These are phyloP conservation scores for Entophlyctis luteolus DNA, from an alignment of 192 early-diverging fungal species.

Conservation along the genomic window DNA sequence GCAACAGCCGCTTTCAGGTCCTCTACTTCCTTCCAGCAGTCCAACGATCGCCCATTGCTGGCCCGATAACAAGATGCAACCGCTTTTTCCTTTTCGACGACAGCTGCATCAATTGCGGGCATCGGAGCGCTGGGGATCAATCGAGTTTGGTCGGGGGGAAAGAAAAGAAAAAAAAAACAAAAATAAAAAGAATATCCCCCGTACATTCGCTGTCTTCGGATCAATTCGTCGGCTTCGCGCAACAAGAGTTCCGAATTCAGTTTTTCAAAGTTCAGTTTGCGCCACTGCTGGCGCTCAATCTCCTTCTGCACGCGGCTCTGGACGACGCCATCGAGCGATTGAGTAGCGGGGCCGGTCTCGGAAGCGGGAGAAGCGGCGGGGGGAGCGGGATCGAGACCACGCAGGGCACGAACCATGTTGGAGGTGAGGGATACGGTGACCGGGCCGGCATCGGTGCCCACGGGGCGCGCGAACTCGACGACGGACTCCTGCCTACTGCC, in stretches of 20 bases:
- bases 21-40: conserved; percentile 65
- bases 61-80: conserved; percentile 42
- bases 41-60: conserved; percentile 47
- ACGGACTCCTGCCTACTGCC: background rate
- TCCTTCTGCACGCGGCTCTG: conserved; percentile 33
- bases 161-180: background rate
- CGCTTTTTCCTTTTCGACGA: conserved; percentile 26
- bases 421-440: conserved; percentile 20
- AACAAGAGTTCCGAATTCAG: conserved; percentile 40
- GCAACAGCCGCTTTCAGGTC: conserved; percentile 47
- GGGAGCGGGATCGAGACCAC: background rate
- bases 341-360: background rate
- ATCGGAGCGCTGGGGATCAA: conserved; percentile 27
- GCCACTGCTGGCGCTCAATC: conserved; percentile 31
- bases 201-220: conserved; percentile 38
- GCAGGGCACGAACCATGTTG: conserved; percentile 17
- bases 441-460: conserved; percentile 1
- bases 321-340: conserved; percentile 34
- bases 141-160: background rate
- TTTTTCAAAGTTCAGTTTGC: conserved; percentile 37
- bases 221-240: conserved; percentile 44
- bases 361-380: background rate
- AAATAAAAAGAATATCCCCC: background rate
- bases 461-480: conserved; percentile 17
- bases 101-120: background rate